Conservation (phyloP, 2,329 filamentous ascomycete species). For the Colletotrichum liaoningense region DNA sequence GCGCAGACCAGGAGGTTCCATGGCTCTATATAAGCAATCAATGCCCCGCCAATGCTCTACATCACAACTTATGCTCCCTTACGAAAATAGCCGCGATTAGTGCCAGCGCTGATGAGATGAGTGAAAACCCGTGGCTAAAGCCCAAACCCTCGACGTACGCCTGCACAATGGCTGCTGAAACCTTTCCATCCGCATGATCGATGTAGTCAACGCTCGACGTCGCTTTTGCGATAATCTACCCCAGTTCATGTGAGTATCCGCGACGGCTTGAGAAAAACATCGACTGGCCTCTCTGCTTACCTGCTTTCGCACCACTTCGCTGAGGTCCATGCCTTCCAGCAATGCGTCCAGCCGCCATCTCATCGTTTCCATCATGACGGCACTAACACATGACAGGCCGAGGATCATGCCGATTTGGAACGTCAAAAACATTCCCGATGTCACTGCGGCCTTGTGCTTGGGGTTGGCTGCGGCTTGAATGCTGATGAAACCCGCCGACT, state of each 20-base stretch:
- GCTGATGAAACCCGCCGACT: slow-evolving; percentile 54
- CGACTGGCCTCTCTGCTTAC: slow-evolving; percentile 11
- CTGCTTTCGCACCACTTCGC: slow-evolving; percentile 22
- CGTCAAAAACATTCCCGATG: slow-evolving; percentile 54
- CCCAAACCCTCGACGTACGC: slow-evolving; percentile 49
- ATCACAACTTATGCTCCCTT: slow-evolving; percentile 40
- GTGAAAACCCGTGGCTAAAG: slow-evolving; percentile 48
- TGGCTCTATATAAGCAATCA: background rate
- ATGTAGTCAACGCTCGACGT: slow-evolving; percentile 48
- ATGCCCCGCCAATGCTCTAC: background rate
- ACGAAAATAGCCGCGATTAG: slow-evolving; percentile 42
- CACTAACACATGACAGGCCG: slow-evolving; percentile 52
- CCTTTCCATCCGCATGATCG: slow-evolving; percentile 38
- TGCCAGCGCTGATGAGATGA: slow-evolving; percentile 42
- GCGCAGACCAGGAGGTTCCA: background rate
- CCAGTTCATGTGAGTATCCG: background rate
- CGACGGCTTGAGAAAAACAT: background rate
- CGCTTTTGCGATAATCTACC: slow-evolving; percentile 45
- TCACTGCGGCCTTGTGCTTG: slow-evolving; percentile 51
- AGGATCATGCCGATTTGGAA: slow-evolving; percentile 50
- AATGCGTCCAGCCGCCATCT: slow-evolving; percentile 32
- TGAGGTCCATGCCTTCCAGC: slow-evolving; percentile 33
- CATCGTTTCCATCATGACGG: slow-evolving; percentile 44
- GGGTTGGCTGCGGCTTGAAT: slow-evolving; percentile 53
- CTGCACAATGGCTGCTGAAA: slow-evolving; percentile 44